Base-by-base conservation (phyloP, 2,329 filamentous ascomycete species). In the Fusarium sp. region DNA sequence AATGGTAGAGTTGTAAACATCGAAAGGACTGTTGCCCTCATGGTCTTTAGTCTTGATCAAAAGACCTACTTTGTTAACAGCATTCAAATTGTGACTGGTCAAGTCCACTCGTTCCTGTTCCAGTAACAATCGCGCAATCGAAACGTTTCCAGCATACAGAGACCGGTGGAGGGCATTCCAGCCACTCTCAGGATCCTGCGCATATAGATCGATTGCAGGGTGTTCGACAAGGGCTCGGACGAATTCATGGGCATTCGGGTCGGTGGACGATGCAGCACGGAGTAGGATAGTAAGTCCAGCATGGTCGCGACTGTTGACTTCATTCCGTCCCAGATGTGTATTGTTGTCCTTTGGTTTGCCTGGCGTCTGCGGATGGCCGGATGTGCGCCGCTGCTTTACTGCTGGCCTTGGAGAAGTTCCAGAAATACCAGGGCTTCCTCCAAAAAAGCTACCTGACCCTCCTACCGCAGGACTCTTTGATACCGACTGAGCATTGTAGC, bases 141-240 rank as follows among this genome's bases (percentile, higher is more conserved):
- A 90, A 52, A 96, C 89, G 76, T 98, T 98, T 48, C 95, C 95
- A 73, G 90, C 89, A 77, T 98, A 98, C 43, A 98, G 84, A 10
- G 94, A 93, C 74, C 96, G 89, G 77, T 99, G 96, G 41, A 99
- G 85, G 39, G 94, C 91, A 65, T 97, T 99, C 96, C 96, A 99
- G 45, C 94, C 95, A 79, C 92, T 98, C 79, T 99, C 96, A 10
- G 85, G 84, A 79, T 99, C 96, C 77, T 97, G 94, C 4, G 87
- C 84, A 75, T 97, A 96, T 11, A 98, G 83, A 80, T 99, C 96
- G 71, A 94, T 88, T 54, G 91, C 86, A 3, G 94, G 93, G 75
- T 97, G 90, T 23, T 94, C 90, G 48, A 98, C 85, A 37, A 99
- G 84, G 13, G 93, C 90, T 66, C 89, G 85, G 21, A 94, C 93